These are phyloP conservation scores for Beauveria pseudobassiana DNA, from an alignment of 2,329 filamentous ascomycete genomes.

Conservation along the genomic window DNA sequence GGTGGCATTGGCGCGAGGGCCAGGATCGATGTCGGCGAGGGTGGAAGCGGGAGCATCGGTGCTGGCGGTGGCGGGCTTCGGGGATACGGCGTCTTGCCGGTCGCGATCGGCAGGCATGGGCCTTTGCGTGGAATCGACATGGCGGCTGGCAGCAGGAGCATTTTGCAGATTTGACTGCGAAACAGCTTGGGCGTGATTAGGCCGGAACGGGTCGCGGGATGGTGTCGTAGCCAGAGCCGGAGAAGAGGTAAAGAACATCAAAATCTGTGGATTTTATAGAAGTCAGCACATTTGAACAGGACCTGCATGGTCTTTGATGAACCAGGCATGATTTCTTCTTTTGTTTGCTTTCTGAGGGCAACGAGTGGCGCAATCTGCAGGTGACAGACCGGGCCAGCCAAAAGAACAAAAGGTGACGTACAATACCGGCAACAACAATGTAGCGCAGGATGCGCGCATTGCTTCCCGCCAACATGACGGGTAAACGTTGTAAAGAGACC, in stretches of 20 bases:
- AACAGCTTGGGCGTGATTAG: conserved; percentile 12
- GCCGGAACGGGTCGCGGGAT: conserved; percentile 16
- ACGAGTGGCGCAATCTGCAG: neutral
- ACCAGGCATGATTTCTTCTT: neutral
- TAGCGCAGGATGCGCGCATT: conserved; percentile 69
- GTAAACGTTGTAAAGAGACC: neutral
- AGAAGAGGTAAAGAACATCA: conserved; percentile 75
- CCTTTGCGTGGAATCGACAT: conserved; percentile 16
- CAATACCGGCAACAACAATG: conserved; percentile 76
- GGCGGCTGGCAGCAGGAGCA: neutral
- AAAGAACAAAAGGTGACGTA: conserved; percentile 38
- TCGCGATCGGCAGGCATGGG: conserved; percentile 19
- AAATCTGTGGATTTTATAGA: conserved; percentile 32
- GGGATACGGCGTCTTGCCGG: conserved; percentile 32
- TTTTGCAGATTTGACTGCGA: conserved; percentile 12
- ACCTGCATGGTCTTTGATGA: neutral
- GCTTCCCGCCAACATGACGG: conserved; percentile 52
- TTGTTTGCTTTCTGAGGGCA: neutral
- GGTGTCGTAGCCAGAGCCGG: conserved; percentile 43
- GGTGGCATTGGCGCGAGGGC: conserved; percentile 86
- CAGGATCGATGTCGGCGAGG: conserved; percentile 42
- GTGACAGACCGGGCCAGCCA: conserved; percentile 11
- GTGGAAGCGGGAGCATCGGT: conserved; percentile 46
- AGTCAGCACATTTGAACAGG: conserved; percentile 14
- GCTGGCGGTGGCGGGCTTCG: conserved; percentile 44